A percentile compares a stretch with the other conserved stretches of the same genome.
Conservation (phyloP, 805 yeast species). For the Schwanniomyces occidentalis region DNA sequence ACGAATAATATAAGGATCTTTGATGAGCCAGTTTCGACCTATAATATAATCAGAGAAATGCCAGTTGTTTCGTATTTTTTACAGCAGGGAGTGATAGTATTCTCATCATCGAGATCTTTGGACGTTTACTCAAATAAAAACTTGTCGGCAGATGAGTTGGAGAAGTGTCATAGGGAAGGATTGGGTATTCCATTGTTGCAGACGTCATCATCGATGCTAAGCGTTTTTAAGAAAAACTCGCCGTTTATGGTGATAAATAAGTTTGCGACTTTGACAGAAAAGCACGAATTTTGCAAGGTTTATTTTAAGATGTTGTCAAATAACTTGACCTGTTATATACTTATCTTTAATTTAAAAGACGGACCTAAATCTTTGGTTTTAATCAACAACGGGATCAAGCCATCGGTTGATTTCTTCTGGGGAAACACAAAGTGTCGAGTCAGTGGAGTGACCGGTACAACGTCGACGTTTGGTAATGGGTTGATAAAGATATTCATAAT, state of each 20-base stretch:
- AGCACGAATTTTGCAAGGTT: slow-evolving; percentile 27
- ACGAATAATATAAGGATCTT: slow-evolving; percentile 14
- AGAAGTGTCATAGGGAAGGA: slow-evolving; percentile 6
- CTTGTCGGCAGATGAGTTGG: slow-evolving; percentile 1
- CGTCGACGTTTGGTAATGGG: slow-evolving; percentile 37
- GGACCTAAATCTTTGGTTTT: slow-evolving; percentile 17
- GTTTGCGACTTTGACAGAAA: slow-evolving; percentile 12
- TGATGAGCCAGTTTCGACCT: slow-evolving; percentile 11
- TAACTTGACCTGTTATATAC: slow-evolving; percentile 29
- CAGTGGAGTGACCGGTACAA: slow-evolving; percentile 32
- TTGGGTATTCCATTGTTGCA: slow-evolving; percentile 17
- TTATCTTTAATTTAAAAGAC: slow-evolving; percentile 17
- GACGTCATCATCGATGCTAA: slow-evolving; percentile 20
- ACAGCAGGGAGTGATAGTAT: slow-evolving; percentile 19
- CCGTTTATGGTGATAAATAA: slow-evolving; percentile 26
- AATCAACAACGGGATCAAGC: slow-evolving; percentile 28
- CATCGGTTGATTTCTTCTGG: slow-evolving; percentile 28
- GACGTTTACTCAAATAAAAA: slow-evolving; percentile 8
- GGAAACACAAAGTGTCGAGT: slow-evolving; percentile 29
- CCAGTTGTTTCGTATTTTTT: slow-evolving; percentile 21
- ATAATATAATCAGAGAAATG: slow-evolving; percentile 10
- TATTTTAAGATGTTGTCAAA: slow-evolving; percentile 28
- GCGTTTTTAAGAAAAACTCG: slow-evolving; percentile 27
- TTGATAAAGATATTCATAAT: slow-evolving; percentile 24
- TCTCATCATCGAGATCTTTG: slow-evolving; percentile 11